Evolutionary conservation across 1,284 basidiomycete species (phyloP).

Genomic region (Melampsora allii-populina): DNA sequence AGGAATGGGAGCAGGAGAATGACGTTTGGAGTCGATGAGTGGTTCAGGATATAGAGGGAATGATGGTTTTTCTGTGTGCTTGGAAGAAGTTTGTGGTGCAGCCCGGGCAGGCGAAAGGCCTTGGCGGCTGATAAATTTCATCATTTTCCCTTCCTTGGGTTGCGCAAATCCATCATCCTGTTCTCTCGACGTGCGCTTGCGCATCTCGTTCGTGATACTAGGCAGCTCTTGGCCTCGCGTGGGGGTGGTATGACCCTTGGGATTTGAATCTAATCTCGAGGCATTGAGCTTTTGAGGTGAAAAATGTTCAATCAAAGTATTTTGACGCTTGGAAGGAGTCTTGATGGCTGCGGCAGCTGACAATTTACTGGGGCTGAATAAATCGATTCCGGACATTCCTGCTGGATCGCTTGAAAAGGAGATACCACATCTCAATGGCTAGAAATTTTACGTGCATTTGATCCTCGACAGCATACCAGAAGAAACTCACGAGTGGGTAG

Average conservation of each 20-base stretch:
- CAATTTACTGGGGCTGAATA: conserved; percentile 2
- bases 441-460: too few species aligned
- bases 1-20: background rate
- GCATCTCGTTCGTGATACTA: background rate
- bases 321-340: conserved; percentile 3
- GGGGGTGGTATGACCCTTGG: background rate
- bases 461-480: too few species aligned
- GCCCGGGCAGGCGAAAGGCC: background rate
- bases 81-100: too few species aligned
- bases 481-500: background rate
- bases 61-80: background rate
- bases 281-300: conserved; percentile 7
- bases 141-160: conserved; percentile 37
- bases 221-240: conserved; percentile 1
- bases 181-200: conserved; percentile 12
- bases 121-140: conserved; percentile 36
- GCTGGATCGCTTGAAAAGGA: too few species aligned
- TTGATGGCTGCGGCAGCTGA: background rate
- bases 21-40: background rate
- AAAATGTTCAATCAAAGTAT: background rate
- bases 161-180: conserved; percentile 39
- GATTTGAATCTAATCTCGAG: background rate
- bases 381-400: too few species aligned
- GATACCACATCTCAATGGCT: too few species aligned
- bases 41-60: background rate